Base-by-base conservation (phyloP, 164 flowering plant species). In the Nymphaea thermarum region DNA sequence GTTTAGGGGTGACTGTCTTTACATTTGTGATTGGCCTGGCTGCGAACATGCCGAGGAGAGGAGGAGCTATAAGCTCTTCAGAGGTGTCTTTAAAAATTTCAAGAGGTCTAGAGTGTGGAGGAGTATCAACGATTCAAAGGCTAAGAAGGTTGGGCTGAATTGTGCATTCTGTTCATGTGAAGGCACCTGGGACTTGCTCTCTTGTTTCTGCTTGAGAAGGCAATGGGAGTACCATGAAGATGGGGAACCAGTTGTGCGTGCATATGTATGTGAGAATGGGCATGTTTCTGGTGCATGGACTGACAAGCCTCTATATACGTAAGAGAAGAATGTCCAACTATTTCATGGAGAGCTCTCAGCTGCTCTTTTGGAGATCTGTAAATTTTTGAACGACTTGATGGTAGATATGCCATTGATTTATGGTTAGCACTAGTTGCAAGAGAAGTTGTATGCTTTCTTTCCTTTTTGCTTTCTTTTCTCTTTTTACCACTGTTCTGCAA, bases 261-360 rank as follows among this genome's bases (percentile, higher is more conserved):
- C 99, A 69, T 94, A 88, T 75, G 99, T 94, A 16, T 91, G 99
- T 60, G 95, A 91, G 82, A 89, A 91, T 70, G 99, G 99, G 16
- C 99, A 94, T 77, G 99, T 94, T 69, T 87, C 99, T 10, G 99
- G 99, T 5, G 99, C 99, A 0, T 94, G 97, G 97, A 94, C 99
- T 3, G 93, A 88, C 47, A 74, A 77, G 78, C 96, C 99, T 3
- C 68, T 94, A 81, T 94, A 86, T 80, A 81, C 87, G 62, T 92
- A 75, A 70, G 18, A 47, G 12, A 6, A 12, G 55, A 47, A 47
- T 1, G 36, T 25, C 36, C 1, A 25, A 25, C 36, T 25, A 25
- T 25, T 25, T 25, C 36, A 25, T 25, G 36, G 36, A 25, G 36
- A 25, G 36, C 36, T 25, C 36, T 25, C 36, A 25, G 36, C 36